These are phyloP conservation scores for Volutella citrinella DNA, from an alignment of 2,329 filamentous ascomycete genomes.

Conservation along the genomic window DNA sequence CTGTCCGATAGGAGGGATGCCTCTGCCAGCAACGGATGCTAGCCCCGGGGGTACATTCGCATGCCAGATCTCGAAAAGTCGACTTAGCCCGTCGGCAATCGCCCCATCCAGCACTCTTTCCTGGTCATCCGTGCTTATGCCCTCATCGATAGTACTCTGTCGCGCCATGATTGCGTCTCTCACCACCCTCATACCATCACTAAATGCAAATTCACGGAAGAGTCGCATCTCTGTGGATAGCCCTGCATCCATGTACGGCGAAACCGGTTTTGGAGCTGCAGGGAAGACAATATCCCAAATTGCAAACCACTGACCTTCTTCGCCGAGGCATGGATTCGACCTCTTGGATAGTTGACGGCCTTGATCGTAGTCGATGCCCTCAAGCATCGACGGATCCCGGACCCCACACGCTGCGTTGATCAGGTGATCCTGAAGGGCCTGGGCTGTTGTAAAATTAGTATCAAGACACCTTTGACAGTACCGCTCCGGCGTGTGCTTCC, in stretches of 20 bases:
- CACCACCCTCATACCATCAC: too few relatives aligned
- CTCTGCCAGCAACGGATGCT: too few relatives aligned
- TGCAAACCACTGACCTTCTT: slow-evolving; percentile 26
- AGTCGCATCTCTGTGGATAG: too few relatives aligned
- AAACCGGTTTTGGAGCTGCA: slow-evolving; percentile 15
- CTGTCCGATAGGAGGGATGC: too few relatives aligned
- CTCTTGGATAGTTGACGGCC: neutral
- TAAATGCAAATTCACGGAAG: too few relatives aligned
- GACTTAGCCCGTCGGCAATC: too few relatives aligned
- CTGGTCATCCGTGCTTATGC: too few relatives aligned
- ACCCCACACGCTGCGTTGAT: neutral
- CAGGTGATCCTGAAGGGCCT: neutral
- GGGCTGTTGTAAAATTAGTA: neutral
- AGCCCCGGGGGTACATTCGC: too few relatives aligned
- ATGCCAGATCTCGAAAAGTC: too few relatives aligned
- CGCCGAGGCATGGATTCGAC: slow-evolving; percentile 7
- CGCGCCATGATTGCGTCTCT: too few relatives aligned
- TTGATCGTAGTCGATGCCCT: slow-evolving; percentile 1
- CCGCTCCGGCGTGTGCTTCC: neutral
- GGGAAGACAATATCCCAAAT: slow-evolving; percentile 26
- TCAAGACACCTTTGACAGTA: slow-evolving; percentile 2
- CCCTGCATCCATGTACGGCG: slow-evolving; percentile 18
- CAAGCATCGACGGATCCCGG: neutral
- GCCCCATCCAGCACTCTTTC: too few relatives aligned
- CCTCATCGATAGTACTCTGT: too few relatives aligned